Evolutionary conservation across 164 flowering plant species (phyloP).

Genomic region (Nelumbo lutea): DNA sequence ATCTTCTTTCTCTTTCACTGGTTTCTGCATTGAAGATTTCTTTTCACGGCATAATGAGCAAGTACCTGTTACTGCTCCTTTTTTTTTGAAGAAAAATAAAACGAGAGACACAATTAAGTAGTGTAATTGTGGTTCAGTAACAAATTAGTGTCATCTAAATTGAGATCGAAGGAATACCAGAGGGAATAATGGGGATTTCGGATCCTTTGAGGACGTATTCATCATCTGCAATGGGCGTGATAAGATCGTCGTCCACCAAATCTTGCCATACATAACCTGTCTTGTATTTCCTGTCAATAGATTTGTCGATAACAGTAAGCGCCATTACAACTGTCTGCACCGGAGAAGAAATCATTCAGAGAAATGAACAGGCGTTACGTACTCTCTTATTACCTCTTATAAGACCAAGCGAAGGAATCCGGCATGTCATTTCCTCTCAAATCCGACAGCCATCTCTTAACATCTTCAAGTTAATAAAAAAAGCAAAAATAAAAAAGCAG

Average conservation of each 20-base stretch:
- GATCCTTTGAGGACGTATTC: conserved; percentile 75
- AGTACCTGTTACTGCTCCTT: background rate
- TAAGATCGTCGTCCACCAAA: conserved; percentile 56
- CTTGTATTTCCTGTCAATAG: conserved; percentile 49
- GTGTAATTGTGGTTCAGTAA: too few relatives aligned
- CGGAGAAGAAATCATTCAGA: background rate
- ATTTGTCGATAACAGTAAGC: background rate
- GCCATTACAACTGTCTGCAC: background rate
- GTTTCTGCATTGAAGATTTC: background rate
- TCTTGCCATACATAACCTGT: conserved; percentile 76
- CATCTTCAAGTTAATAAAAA: conserved; percentile 30
- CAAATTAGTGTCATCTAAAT: too few relatives aligned
- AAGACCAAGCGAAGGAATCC: conserved; percentile 81
- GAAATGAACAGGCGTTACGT: background rate
- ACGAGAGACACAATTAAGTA: too few relatives aligned
- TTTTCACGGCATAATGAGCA: background rate
- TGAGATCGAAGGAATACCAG: conserved; percentile 2
- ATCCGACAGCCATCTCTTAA: conserved; percentile 78
- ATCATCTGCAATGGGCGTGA: conserved; percentile 56
- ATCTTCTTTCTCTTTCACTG: background rate
- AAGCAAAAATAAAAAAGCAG: background rate
- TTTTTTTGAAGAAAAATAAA: background rate
- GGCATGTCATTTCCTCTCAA: conserved; percentile 76
- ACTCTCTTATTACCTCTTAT: conserved; percentile 47
- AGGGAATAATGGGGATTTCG: conserved; percentile 11